These are phyloP conservation scores for Alliaria petiolata DNA, from an alignment of 345 rosid species.

Conservation along the genomic window DNA sequence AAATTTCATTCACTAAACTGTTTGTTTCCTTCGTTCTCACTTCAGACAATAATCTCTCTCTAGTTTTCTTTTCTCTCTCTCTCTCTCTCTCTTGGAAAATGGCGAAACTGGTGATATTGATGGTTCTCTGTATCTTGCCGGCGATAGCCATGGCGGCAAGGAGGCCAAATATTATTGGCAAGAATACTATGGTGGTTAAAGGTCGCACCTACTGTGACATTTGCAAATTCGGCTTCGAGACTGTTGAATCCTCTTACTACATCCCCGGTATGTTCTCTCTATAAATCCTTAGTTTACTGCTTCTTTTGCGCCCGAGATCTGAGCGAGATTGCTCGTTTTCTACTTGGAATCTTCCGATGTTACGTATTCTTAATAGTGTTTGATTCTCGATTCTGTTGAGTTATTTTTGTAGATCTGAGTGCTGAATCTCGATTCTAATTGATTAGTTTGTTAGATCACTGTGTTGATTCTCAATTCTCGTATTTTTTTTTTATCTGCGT, in stretches of 20 bases:
- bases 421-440: too few relatives aligned
- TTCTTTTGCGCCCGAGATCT: background rate
- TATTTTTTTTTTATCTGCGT: too few relatives aligned
- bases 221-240: slow-evolving; percentile 88
- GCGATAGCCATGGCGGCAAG: slow-evolving; percentile 51
- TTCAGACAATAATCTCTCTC: background rate
- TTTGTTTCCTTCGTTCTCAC: background rate
- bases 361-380: too few relatives aligned
- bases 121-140: slow-evolving; percentile 61
- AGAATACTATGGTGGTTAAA: slow-evolving; percentile 41
- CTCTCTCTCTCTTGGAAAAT: slow-evolving; percentile 29
- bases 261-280: slow-evolving; percentile 65
- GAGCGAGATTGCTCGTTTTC: too few relatives aligned
- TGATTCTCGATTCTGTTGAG: too few relatives aligned
- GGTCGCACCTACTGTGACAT: slow-evolving; percentile 81
- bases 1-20: background rate
- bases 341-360: too few relatives aligned
- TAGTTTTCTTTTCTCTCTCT: background rate
- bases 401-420: too few relatives aligned
- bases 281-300: too few relatives aligned
- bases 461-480: too few relatives aligned
- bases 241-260: slow-evolving; percentile 48
- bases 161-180: slow-evolving; percentile 15
- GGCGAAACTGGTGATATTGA: slow-evolving; percentile 46
- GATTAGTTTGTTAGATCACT: background rate